These are phyloP conservation scores for Leccinum griseonigrum DNA, from an alignment of 1,284 basidiomycete species.

Conservation along the genomic window DNA sequence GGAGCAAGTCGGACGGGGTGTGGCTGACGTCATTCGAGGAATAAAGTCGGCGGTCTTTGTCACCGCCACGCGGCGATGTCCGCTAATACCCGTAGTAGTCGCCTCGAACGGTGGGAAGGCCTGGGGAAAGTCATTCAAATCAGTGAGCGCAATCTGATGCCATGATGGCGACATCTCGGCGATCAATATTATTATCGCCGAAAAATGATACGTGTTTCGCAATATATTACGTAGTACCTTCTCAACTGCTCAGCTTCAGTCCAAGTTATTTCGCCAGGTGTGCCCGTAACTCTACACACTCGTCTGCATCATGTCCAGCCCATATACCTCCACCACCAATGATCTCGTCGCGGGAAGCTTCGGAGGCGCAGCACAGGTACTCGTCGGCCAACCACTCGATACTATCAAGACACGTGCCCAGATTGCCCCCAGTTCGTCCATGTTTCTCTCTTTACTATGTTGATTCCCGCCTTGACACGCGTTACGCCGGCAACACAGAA, in stretches of 20 bases:
- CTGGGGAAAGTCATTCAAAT: too few species aligned
- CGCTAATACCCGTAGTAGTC: too few species aligned
- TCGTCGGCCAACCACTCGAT: slow-evolving; percentile 86
- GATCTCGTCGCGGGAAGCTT: slow-evolving; percentile 77
- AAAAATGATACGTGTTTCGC: neutral
- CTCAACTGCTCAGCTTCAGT: neutral
- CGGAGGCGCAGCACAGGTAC: slow-evolving; percentile 77
- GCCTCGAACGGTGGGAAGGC: too few species aligned
- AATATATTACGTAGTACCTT: neutral
- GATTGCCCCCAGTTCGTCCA: slow-evolving; percentile 64
- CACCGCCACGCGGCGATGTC: too few species aligned
- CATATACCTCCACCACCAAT: slow-evolving; percentile 53
- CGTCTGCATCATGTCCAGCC: slow-evolving; percentile 15
- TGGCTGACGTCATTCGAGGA: too few species aligned
- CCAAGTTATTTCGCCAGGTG: neutral
- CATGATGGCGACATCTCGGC: neutral
- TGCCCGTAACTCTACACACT: neutral
- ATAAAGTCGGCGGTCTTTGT: too few species aligned
- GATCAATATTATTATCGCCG: neutral
- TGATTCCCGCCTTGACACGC: neutral
- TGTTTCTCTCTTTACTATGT: slow-evolving; percentile 1
- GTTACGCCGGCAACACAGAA: slow-evolving; percentile 39
- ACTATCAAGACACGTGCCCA: slow-evolving; percentile 84
- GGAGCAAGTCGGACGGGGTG: too few species aligned
- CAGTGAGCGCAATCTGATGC: neutral